phyloP scores from a whole-genome alignment of 106 monocot species.

The Phalaenopsis aphrodite region DNA sequence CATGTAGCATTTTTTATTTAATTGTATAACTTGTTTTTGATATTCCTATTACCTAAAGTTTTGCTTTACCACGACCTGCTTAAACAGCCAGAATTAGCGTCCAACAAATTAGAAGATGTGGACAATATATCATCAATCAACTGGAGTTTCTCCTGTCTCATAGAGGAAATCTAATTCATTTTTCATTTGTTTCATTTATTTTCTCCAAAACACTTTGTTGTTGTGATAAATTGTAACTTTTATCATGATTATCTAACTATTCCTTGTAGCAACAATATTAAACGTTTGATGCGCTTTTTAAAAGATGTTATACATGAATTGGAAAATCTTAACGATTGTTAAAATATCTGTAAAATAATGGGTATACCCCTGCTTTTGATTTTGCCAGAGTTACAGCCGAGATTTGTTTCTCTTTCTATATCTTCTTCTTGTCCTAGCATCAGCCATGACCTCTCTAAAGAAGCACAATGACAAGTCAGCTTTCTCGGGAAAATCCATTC shows the following conservation, averaged over 20 bases:
- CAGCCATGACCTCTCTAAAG: constrained; percentile 84
- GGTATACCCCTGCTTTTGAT: not conserved
- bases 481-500: constrained; percentile 78
- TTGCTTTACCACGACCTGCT: not conserved
- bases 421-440: constrained; percentile 80
- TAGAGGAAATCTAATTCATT: not conserved
- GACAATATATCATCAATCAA: not conserved
- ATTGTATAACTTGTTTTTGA: not conserved
- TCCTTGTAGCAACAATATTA: not conserved
- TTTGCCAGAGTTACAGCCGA: constrained; percentile 69
- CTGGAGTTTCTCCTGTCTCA: not conserved
- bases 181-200: not conserved
- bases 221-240: not conserved
- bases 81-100: not conserved
- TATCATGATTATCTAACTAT: not conserved
- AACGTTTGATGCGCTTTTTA: not conserved
- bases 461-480: constrained; percentile 79
- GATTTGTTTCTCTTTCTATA: constrained; percentile 95
- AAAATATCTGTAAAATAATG: not conserved
- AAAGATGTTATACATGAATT: not conserved
- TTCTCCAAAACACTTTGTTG: not conserved
- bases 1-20: not conserved
- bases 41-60: not conserved
- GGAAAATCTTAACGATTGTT: not conserved
- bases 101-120: not conserved